Percentiles rank a stretch among this genome's conserved stretches.
phyloP scores from a whole-genome alignment of 495 filamentous ascomycete genomes.

The Aspergillus affinis region DNA sequence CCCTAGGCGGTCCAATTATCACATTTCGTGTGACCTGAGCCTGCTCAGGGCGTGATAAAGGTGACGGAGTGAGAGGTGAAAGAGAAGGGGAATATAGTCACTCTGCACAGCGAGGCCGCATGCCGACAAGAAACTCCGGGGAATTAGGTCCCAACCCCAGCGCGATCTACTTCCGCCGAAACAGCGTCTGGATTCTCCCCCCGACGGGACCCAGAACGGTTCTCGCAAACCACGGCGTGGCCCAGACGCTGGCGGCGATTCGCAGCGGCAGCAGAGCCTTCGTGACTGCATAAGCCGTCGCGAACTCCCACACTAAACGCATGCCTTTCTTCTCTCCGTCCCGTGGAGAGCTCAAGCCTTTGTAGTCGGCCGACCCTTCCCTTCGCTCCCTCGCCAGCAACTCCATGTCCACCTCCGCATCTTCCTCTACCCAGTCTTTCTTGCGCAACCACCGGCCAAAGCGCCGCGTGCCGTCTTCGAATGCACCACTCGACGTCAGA shows the following conservation, averaged over 20 bases:
- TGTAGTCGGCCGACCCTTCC: conserved; percentile 22
- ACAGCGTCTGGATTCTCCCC: conserved; percentile 34
- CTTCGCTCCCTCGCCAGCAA: conserved; percentile 9
- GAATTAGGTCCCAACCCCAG: not conserved
- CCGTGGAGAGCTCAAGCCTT: not conserved
- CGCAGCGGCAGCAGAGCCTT: conserved; percentile 79
- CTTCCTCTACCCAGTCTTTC: conserved; percentile 61
- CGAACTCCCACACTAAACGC: conserved; percentile 65
- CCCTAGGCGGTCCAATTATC: too few species aligned
- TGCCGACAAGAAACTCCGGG: too few species aligned
- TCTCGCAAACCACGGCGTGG: conserved; percentile 91
- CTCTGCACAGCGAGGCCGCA: too few species aligned
- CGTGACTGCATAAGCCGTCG: conserved; percentile 83
- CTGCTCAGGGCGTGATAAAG: too few species aligned
- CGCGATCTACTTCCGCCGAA: conserved; percentile 30
- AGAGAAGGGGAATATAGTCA: too few species aligned
- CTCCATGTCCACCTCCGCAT: conserved; percentile 30
- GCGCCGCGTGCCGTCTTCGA: conserved; percentile 53
- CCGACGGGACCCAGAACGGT: conserved; percentile 53
- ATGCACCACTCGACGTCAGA: conserved; percentile 48
- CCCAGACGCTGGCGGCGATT: conserved; percentile 76
- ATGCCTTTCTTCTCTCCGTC: conserved; percentile 36
- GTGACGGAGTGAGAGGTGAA: too few species aligned
- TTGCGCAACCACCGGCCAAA: conserved; percentile 59
- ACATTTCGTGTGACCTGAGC: too few species aligned